These are phyloP conservation scores for Colletotrichum tofieldiae DNA, from an alignment of 2,329 filamentous ascomycete genomes.

Conservation along the genomic window DNA sequence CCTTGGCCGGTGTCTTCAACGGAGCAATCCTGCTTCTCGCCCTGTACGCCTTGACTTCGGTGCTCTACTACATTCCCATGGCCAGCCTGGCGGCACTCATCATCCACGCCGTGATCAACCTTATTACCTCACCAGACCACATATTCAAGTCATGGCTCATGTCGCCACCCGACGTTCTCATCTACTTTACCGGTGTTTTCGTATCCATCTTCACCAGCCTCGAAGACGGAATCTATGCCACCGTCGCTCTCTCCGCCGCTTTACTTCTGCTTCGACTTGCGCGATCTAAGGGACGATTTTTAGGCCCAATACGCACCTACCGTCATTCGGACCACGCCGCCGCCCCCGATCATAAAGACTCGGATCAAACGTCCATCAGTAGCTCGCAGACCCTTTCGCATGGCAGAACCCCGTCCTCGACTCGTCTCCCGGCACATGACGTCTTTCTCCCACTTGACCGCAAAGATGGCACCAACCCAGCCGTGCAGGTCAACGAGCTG, in stretches of 20 bases:
- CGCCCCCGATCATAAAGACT: conserved; percentile 17
- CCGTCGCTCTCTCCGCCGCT: conserved; percentile 59
- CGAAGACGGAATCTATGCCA: conserved; percentile 66
- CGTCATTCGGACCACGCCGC: conserved; percentile 41
- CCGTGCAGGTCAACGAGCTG: conserved; percentile 61
- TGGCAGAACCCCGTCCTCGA: background rate
- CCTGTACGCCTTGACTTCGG: conserved; percentile 81
- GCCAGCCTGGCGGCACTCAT: conserved; percentile 83
- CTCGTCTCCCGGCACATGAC: conserved; percentile 39
- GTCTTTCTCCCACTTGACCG: conserved; percentile 65
- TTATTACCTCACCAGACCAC: conserved; percentile 80
- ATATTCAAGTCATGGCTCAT: conserved; percentile 85
- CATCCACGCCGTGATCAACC: conserved; percentile 85
- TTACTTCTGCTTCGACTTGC: conserved; percentile 63
- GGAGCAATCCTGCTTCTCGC: conserved; percentile 82
- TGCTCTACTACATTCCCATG: conserved; percentile 87
- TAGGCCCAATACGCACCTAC: conserved; percentile 55
- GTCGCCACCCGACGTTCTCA: conserved; percentile 80
- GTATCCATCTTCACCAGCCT: conserved; percentile 65
- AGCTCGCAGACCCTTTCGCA: conserved; percentile 39
- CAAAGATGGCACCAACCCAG: conserved; percentile 67
- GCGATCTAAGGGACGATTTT: conserved; percentile 61
- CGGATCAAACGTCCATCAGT: conserved; percentile 13
- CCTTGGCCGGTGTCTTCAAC: conserved; percentile 84
- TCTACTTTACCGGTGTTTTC: conserved; percentile 82